Evolutionary conservation across 2,329 filamentous ascomycete genomes (phyloP), one percentile per base, ranked within the genome.

Genomic region (Hymenoscyphus infarciens): DNA sequence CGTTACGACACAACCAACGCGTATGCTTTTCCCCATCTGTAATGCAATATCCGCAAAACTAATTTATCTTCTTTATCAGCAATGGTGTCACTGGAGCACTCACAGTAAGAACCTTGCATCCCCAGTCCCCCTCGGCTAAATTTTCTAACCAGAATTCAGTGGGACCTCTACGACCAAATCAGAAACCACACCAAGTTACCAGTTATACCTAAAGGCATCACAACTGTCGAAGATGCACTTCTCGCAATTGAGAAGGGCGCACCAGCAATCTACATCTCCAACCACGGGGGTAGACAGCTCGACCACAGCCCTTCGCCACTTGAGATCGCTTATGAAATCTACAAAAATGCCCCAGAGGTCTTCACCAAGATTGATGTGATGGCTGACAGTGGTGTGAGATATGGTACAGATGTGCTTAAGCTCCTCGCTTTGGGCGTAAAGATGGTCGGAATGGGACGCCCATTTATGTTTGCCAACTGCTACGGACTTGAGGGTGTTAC

Each of bases 401-500:
- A 81, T 7, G 83, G 81, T 1, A 78, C 80, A 16, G 84, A 87
- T 67, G 78, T 86, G 8, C 79, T 83, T 70, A 87, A 87, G 70
- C 83, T 84, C 1, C 75, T 87, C 15, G 83, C 83, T 0, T 72
- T 87, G 15, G 84, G 85, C 1, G 85, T 84, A 0, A 82, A 82
- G 67, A 86, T 86, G 65, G 83, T 86, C 29, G 85, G 86, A 61
- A 76, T 87, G 0, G 85, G 85, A 0, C 73, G 85, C 1, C 77
- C 58, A 22, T 59, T 58, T 38, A 81, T 83, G 79, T 83, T 77
- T 69, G 76, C 79, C 59, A 82, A 82, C 66, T 70, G 78, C 45
- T 83, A 81, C 73, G 71, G 81, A 66, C 61, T 76, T 71, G 65
- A 78, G 25, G 81, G 81, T 22, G 80, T 82, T 3, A 73, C 72